A percentile compares a stretch with the other conserved stretches of the same genome.
Evolutionary conservation across 73 alveolate species (phyloP).

Genomic region (Tetrahymena borealis): DNA sequence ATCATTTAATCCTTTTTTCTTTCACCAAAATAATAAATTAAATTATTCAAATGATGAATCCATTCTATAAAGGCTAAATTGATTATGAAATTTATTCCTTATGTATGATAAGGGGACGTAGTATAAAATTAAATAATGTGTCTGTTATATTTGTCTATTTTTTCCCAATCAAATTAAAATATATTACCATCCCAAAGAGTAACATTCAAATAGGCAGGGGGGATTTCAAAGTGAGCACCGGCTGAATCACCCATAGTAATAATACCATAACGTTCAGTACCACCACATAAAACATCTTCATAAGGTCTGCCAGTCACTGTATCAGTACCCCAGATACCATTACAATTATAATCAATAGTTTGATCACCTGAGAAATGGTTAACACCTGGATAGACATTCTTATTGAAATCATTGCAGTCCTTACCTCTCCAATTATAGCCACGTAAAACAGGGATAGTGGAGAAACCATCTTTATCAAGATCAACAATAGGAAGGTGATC

Average conservation of each 20-base stretch:
- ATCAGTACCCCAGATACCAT: slow-evolving; percentile 9
- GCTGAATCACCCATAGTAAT: slow-evolving; percentile 15
- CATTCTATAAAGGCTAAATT: no score
- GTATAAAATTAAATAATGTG: no score
- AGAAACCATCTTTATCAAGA: slow-evolving; percentile 4
- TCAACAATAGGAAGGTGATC: slow-evolving; percentile 9
- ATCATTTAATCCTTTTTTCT: no score
- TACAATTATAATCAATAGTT: slow-evolving; percentile 2
- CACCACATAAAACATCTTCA: background rate
- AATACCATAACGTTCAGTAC: background rate
- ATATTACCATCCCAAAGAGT: background rate
- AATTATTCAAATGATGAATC: no score
- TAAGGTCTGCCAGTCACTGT: background rate
- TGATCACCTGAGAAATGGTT: background rate
- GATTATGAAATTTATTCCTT: no score
- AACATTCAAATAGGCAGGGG: background rate
- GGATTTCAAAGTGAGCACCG: background rate
- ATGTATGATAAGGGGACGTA: no score
- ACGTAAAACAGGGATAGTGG: background rate
- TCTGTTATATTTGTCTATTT: no score
- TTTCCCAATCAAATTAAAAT: no score
- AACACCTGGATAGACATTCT: background rate
- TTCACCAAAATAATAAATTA: no score
- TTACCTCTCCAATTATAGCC: slow-evolving; percentile 16
- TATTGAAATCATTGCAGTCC: slow-evolving; percentile 8